These are phyloP conservation scores for Tarenaya hassleriana DNA, from an alignment of 345 rosid species.

Conservation along the genomic window DNA sequence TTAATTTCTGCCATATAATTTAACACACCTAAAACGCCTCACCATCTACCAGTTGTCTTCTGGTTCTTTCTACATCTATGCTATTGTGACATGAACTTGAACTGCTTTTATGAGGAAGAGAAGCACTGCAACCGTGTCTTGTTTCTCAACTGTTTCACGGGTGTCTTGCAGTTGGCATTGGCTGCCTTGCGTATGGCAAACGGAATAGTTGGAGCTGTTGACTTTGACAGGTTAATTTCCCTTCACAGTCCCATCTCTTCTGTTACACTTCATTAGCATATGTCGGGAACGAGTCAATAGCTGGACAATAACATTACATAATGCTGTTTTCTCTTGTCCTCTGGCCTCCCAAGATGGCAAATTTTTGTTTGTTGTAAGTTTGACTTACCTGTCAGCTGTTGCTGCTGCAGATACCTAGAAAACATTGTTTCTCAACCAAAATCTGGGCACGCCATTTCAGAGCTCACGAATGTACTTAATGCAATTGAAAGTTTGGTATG, in stretches of 20 bases:
- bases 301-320: slow-evolving; percentile 2
- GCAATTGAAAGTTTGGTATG: slow-evolving; percentile 58
- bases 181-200: slow-evolving; percentile 69
- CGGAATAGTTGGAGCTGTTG: slow-evolving; percentile 45
- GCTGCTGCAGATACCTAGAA: slow-evolving; percentile 48
- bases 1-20: not conserved
- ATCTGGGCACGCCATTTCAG: slow-evolving; percentile 43
- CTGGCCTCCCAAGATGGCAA: not conserved
- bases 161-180: slow-evolving; percentile 65
- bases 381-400: slow-evolving; percentile 1
- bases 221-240: slow-evolving; percentile 63
- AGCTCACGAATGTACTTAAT: slow-evolving; percentile 48
- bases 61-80: not conserved
- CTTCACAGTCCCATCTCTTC: slow-evolving; percentile 12
- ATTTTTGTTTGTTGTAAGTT: slow-evolving; percentile 3
- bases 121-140: slow-evolving; percentile 1
- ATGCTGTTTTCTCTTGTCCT: not conserved
- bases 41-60: not conserved
- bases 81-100: not conserved
- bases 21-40: slow-evolving; percentile 1
- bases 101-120: not conserved
- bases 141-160: slow-evolving; percentile 10
- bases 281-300: too few species aligned
- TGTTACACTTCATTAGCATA: too few species aligned
- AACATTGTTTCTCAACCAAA: slow-evolving; percentile 52